phyloP scores from a whole-genome alignment of 2,329 filamentous ascomycete genomes.

The Scedosporium minutisporum region DNA sequence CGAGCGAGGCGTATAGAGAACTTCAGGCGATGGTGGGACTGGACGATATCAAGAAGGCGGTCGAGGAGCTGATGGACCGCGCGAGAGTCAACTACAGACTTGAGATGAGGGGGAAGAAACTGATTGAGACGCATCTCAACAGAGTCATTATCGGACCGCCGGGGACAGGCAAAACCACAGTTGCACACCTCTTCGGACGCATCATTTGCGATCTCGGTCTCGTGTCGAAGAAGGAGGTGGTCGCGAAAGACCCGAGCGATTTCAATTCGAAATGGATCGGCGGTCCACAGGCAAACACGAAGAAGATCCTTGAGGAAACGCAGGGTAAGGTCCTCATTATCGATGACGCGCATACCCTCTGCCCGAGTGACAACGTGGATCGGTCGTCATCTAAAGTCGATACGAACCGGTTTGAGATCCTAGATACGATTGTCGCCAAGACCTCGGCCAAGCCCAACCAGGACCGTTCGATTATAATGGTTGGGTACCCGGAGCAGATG shows the following conservation, averaged over 20 bases:
- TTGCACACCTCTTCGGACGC: slow-evolving; percentile 62
- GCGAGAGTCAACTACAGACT: slow-evolving; percentile 55
- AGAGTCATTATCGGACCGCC: slow-evolving; percentile 61
- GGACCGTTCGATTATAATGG: slow-evolving; percentile 60
- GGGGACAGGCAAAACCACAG: slow-evolving; percentile 67
- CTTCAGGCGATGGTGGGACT: slow-evolving; percentile 53
- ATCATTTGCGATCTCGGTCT: slow-evolving; percentile 60
- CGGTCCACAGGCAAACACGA: slow-evolving; percentile 60
- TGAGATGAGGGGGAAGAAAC: slow-evolving; percentile 51
- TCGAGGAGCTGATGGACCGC: slow-evolving; percentile 48
- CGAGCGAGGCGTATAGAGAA: slow-evolving; percentile 45
- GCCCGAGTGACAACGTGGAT: slow-evolving; percentile 26
- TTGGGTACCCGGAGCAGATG: slow-evolving; percentile 64
- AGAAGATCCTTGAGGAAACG: slow-evolving; percentile 56
- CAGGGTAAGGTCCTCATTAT: slow-evolving; percentile 69
- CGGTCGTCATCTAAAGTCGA: slow-evolving; percentile 27
- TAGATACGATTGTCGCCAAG: slow-evolving; percentile 67
- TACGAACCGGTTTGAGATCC: slow-evolving; percentile 51
- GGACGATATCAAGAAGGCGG: slow-evolving; percentile 48
- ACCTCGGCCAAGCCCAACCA: slow-evolving; percentile 61
- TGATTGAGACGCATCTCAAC: slow-evolving; percentile 54
- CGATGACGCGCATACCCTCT: slow-evolving; percentile 68
- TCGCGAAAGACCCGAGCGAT: slow-evolving; percentile 64
- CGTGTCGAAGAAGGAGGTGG: slow-evolving; percentile 59
- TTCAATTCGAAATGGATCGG: slow-evolving; percentile 58